A percentile compares a stretch with the other conserved stretches of the same genome.
These are phyloP conservation scores for Vaccinium myrtillus DNA, from an alignment of 148 eudicot genomes.

Conservation along the genomic window DNA sequence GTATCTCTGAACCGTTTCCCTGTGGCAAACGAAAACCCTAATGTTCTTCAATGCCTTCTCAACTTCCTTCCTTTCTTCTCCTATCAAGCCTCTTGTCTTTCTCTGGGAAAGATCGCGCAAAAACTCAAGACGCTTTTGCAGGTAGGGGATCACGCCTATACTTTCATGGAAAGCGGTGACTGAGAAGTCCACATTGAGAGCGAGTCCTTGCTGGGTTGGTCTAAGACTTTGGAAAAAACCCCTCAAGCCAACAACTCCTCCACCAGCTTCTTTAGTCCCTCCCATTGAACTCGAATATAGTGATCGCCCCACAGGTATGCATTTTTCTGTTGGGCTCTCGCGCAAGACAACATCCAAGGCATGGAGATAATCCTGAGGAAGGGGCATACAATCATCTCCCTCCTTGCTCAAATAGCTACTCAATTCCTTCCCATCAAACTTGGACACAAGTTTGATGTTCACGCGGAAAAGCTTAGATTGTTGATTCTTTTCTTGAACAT, in stretches of 20 bases:
- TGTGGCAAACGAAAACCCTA: conserved; percentile 81
- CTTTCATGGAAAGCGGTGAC: conserved; percentile 96
- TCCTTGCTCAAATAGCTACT: conserved; percentile 55
- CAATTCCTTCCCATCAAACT: conserved; percentile 62
- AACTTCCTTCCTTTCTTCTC: conserved; percentile 66
- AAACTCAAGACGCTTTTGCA: conserved; percentile 66
- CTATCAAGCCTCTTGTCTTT: conserved; percentile 44
- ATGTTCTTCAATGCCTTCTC: conserved; percentile 75
- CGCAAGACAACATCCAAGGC: conserved; percentile 88
- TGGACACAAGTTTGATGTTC: conserved; percentile 77
- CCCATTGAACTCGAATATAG: conserved; percentile 80
- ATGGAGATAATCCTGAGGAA: conserved; percentile 92
- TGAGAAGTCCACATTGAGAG: conserved; percentile 81
- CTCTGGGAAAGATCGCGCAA: conserved; percentile 48
- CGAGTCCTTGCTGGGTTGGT: conserved; percentile 94
- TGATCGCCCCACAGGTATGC: conserved; percentile 62
- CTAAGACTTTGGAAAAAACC: conserved; percentile 92
- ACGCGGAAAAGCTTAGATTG: conserved; percentile 54
- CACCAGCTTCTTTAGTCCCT: conserved; percentile 70
- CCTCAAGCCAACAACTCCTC: conserved; percentile 78
- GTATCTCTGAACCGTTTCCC: conserved; percentile 77
- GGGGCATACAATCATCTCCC: conserved; percentile 49
- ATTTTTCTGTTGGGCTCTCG: conserved; percentile 67
- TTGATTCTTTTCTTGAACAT: conserved; percentile 19
- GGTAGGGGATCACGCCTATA: conserved; percentile 67